Evolutionary conservation across 768 basidiomycete genomes (phyloP).

Genomic region (Pilatotrama ljubarskyi): DNA sequence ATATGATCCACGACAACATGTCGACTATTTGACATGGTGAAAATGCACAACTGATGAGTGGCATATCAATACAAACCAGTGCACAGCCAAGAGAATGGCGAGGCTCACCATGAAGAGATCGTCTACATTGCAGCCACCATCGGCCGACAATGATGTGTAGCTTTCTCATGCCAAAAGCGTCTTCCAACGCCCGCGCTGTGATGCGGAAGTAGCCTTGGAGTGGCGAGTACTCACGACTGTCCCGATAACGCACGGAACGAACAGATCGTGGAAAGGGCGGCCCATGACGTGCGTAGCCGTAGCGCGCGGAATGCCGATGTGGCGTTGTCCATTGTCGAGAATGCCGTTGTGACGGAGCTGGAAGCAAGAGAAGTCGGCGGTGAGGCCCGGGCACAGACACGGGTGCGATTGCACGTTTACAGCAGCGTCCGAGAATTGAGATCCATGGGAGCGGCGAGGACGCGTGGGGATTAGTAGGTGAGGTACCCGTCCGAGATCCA

Average conservation of each 20-base stretch:
- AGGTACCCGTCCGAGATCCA: background rate
- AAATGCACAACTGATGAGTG: too few relatives aligned
- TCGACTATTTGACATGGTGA: background rate
- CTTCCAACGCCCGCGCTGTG: background rate
- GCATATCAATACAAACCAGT: background rate
- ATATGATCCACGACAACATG: background rate
- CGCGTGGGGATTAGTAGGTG: background rate
- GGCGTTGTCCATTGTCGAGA: background rate
- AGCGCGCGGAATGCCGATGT: background rate
- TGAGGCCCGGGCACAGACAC: background rate
- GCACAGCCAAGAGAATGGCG: background rate
- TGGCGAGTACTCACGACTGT: background rate
- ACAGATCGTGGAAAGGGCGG: background rate
- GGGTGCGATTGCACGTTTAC: background rate
- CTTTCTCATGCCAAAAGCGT: background rate
- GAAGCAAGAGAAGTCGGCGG: background rate
- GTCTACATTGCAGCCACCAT: background rate
- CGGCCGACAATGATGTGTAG: background rate
- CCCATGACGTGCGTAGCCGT: background rate
- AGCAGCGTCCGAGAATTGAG: background rate
- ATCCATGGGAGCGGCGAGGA: background rate
- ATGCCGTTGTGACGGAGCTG: slow-evolving; percentile 1
- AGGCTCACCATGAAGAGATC: background rate
- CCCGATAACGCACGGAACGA: background rate
- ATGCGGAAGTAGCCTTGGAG: background rate